Evolutionary conservation across 768 basidiomycete species (phyloP).

Genomic region (Tulasnella sp.): DNA sequence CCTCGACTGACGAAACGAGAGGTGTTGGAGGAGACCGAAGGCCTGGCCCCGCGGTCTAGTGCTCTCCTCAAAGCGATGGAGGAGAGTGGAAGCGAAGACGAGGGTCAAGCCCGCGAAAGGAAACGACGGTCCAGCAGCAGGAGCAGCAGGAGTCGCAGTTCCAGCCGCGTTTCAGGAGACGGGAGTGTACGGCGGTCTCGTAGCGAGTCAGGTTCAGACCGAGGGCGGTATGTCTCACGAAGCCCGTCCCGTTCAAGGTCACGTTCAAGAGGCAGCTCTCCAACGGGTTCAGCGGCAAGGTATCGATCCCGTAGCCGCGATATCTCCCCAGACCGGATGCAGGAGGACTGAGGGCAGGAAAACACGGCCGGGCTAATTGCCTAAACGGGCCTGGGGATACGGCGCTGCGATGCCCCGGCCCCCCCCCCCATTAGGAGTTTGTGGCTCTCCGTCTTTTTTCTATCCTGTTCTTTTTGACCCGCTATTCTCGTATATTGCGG

Average conservation of each 20-base stretch:
- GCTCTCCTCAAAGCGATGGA: conserved; percentile 86
- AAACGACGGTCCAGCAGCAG: conserved; percentile 44
- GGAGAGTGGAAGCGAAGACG: conserved; percentile 36
- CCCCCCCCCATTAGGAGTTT: too few species aligned
- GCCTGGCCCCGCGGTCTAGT: conserved; percentile 80
- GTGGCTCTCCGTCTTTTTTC: too few species aligned
- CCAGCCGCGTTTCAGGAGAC: conserved; percentile 35
- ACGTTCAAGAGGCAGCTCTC: conserved; percentile 41
- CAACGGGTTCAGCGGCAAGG: conserved; percentile 40
- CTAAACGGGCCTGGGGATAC: neutral
- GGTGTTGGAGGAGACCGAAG: conserved; percentile 87
- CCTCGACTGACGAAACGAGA: conserved; percentile 83
- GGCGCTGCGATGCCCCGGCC: neutral
- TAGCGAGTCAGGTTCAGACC: conserved; percentile 32
- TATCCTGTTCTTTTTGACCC: neutral
- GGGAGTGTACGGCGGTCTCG: neutral
- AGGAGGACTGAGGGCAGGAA: conserved; percentile 32
- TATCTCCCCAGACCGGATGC: conserved; percentile 53
- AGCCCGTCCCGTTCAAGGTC: conserved; percentile 55
- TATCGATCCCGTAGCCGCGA: conserved; percentile 55
- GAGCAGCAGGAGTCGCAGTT: conserved; percentile 37
- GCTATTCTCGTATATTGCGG: neutral
- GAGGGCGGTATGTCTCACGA: conserved; percentile 61
- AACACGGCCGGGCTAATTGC: neutral
- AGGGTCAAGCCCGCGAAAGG: conserved; percentile 39